Conservation (phyloP, 495 filamentous ascomycete species). For the Cercophora sp. region DNA sequence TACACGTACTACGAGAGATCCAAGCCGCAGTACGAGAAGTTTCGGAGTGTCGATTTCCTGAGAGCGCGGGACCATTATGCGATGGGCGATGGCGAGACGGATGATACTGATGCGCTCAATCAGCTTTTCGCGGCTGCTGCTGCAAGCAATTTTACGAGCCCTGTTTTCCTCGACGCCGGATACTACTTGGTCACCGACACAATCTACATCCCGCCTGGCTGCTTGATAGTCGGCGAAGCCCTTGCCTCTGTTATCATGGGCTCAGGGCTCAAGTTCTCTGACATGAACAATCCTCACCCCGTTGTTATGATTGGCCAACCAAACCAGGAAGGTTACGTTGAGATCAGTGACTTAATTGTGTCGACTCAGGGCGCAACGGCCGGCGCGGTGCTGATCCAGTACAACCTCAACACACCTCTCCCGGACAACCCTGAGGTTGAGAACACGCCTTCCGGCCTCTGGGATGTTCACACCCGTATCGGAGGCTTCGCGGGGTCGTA, state of each 20-base stretch:
- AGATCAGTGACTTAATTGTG: constrained; percentile 53
- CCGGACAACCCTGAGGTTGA: background rate
- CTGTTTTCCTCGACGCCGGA: constrained; percentile 24
- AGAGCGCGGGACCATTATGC: constrained; percentile 66
- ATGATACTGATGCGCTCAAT: constrained; percentile 41
- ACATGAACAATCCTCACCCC: constrained; percentile 58
- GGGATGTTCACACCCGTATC: constrained; percentile 82
- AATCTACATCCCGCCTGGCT: constrained; percentile 47
- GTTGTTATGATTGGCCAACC: constrained; percentile 69
- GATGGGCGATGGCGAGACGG: constrained; percentile 66
- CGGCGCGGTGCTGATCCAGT: constrained; percentile 69
- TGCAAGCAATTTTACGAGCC: constrained; percentile 30
- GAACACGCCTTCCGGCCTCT: constrained; percentile 34
- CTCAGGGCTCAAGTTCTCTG: constrained; percentile 42
- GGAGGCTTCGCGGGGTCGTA: constrained; percentile 75
- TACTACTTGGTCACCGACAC: constrained; percentile 34
- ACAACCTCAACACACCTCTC: constrained; percentile 60
- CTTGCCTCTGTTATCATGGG: constrained; percentile 34
- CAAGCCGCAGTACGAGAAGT: constrained; percentile 66
- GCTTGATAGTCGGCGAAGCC: constrained; percentile 43
- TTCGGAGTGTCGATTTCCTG: constrained; percentile 54
- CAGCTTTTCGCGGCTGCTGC: background rate
- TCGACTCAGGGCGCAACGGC: constrained; percentile 37
- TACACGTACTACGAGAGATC: constrained; percentile 53
- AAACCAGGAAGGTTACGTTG: constrained; percentile 52